Evolutionary conservation across 108 stramenopile species (phyloP).

Genomic region (Mediolabrus comicus): DNA sequence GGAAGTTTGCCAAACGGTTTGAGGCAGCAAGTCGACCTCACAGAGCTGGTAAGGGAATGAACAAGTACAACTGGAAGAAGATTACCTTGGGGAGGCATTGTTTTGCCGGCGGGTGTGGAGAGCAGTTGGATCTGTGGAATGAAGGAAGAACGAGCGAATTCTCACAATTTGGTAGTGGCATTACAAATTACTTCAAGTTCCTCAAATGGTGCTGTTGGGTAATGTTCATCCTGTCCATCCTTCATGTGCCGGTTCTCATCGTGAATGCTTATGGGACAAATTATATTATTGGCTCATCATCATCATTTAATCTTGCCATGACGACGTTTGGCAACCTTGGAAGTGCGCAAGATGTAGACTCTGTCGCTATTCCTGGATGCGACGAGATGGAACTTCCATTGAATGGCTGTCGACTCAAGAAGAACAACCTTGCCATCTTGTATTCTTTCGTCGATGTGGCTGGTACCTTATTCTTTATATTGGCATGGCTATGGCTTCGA

Average conservation of each 20-base stretch:
- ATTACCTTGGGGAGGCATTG: constrained; percentile 64
- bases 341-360: constrained; percentile 22
- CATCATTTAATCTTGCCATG: constrained; percentile 17
- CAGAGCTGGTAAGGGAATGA: constrained; percentile 42
- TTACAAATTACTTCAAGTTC: constrained; percentile 78
- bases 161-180: constrained; percentile 61
- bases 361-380: constrained; percentile 49
- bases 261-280: constrained; percentile 48
- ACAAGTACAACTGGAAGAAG: constrained; percentile 17
- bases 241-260: constrained; percentile 47
- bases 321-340: constrained; percentile 66
- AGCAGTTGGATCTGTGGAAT: constrained; percentile 70
- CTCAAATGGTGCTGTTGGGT: constrained; percentile 70
- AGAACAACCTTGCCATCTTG: constrained; percentile 40
- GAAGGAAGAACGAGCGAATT: constrained; percentile 64
- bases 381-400: constrained; percentile 24
- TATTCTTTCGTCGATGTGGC: constrained; percentile 50
- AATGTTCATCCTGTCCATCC: constrained; percentile 47
- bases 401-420: constrained; percentile 6
- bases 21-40: constrained; percentile 44
- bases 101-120: constrained; percentile 55
- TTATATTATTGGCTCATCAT: background rate
- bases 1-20: constrained; percentile 47
- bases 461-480: constrained; percentile 45
- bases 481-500: constrained; percentile 63